These are phyloP conservation scores for Cladosporium oxysporum DNA, from an alignment of 2,329 filamentous ascomycete species.

Conservation along the genomic window DNA sequence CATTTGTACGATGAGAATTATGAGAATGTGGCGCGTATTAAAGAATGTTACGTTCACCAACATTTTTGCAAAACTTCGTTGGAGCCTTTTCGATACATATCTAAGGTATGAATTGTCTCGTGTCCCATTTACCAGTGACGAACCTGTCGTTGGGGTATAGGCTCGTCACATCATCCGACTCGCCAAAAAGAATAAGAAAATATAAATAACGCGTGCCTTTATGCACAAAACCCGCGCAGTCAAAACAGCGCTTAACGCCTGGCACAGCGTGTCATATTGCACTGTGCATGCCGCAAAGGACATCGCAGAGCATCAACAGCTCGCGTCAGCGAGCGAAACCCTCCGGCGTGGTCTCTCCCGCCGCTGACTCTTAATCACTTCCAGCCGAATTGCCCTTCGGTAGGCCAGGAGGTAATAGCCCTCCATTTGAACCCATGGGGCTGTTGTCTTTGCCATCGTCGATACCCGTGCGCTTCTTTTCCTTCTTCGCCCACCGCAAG, in stretches of 20 bases:
- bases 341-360: background rate
- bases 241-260: background rate
- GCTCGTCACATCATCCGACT: background rate
- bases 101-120: background rate
- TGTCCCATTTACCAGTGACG: background rate
- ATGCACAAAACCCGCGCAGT: background rate
- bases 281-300: background rate
- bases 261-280: background rate
- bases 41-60: background rate
- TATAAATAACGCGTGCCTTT: background rate
- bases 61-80: background rate
- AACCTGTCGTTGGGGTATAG: constrained; percentile 3
- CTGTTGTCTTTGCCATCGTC: constrained; percentile 5
- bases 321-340: background rate
- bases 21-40: background rate
- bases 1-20: constrained; percentile 4
- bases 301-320: background rate
- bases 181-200: background rate
- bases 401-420: constrained; percentile 9
- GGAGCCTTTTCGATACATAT: background rate
- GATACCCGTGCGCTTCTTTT: constrained; percentile 38
- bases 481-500: constrained; percentile 43
- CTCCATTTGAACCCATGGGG: constrained; percentile 3
- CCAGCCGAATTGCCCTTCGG: constrained; percentile 6
- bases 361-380: constrained; percentile 8